Evolutionary conservation across 2,329 filamentous ascomycete genomes (phyloP).

Genomic region (Nemania diffusa): DNA sequence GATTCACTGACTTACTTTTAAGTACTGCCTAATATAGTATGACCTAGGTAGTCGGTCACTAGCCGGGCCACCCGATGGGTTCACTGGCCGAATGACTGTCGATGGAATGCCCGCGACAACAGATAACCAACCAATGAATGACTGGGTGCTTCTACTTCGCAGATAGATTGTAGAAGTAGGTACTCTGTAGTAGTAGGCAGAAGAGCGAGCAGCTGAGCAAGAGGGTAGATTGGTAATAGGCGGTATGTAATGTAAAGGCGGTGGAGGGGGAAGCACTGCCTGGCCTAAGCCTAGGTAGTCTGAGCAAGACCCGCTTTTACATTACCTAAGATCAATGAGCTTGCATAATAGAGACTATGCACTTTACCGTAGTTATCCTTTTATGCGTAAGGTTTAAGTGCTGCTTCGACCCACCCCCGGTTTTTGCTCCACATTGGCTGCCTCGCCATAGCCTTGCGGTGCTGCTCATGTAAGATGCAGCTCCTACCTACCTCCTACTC

Average conservation of each 20-base stretch:
- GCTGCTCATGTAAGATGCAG: too few species aligned
- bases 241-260: conserved; percentile 23
- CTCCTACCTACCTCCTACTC: too few species aligned
- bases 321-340: too few species aligned
- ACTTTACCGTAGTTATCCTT: too few species aligned
- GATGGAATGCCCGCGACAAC: neutral
- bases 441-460: too few species aligned
- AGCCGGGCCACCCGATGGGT: conserved; percentile 16
- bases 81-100: conserved; percentile 3
- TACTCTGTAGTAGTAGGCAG: neutral
- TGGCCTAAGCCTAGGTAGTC: neutral
- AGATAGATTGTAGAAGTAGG: neutral
- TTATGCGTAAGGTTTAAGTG: too few species aligned
- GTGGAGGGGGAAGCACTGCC: neutral
- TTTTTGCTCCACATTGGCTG: too few species aligned
- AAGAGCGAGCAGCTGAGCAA: conserved; percentile 5
- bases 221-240: conserved; percentile 32
- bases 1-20: neutral
- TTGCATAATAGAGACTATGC: too few species aligned
- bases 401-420: too few species aligned
- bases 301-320: too few species aligned
- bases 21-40: neutral
- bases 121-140: neutral
- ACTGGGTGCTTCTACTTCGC: neutral
- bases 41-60: conserved; percentile 17